Conservation (phyloP, 768 basidiomycete species). For the Leccinellum luteum region DNA sequence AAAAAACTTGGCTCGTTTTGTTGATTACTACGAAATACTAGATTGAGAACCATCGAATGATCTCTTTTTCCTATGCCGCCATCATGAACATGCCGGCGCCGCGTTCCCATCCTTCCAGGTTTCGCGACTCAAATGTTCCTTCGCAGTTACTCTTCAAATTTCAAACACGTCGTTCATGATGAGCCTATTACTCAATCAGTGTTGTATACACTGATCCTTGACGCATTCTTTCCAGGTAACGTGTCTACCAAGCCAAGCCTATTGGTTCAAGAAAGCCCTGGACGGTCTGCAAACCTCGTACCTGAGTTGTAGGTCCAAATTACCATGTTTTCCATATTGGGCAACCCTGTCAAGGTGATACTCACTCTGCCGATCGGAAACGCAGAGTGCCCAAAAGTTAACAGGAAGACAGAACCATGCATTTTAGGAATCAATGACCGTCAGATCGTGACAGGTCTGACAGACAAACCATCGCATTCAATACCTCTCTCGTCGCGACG, state of each 20-base stretch:
- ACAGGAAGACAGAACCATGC: not conserved
- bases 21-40: not conserved
- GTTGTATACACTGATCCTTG: not conserved
- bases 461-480: conserved; percentile 44
- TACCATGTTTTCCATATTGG: not conserved
- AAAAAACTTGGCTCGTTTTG: not conserved
- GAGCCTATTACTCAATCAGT: not conserved
- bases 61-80: not conserved
- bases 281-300: not conserved
- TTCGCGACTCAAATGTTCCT: not conserved
- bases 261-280: not conserved
- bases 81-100: not conserved
- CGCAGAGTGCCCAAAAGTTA: not conserved
- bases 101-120: not conserved
- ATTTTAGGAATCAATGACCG: conserved; percentile 19
- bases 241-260: not conserved
- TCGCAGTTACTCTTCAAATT: not conserved
- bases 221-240: not conserved
- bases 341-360: not conserved
- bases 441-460: conserved; percentile 41
- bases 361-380: not conserved
- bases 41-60: not conserved
- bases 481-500: conserved; percentile 49
- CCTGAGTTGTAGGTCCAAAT: not conserved
- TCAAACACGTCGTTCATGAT: not conserved